Evolutionary conservation across 345 rosid species (phyloP), one percentile per base, ranked within the genome.

Genomic region (Rhizophora apiculata): DNA sequence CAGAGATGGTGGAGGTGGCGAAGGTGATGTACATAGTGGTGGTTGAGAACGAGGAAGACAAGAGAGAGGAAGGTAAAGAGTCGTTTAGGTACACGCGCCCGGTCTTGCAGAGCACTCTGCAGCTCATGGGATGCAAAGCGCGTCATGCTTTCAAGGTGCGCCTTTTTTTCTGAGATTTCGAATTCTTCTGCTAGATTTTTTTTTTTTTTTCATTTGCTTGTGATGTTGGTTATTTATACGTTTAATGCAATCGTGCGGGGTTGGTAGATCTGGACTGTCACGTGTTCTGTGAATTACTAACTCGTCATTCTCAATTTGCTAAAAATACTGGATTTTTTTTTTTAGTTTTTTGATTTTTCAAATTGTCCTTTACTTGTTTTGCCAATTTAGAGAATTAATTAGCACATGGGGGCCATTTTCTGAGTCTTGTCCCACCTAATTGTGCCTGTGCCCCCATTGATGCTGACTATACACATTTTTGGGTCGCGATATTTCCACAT

Each of bases 41-140:
- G 79, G 84, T 87, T 55, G 92, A 94, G 55, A 91, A 94, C 32
- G 89, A 75, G 10, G 82, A 65, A 2, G 87, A 73, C 30, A 82
- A 65, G 73, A 69, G 39, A 67, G 66, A 59, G 82, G 70, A 53
- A n/a, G 80, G 69, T 4, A 84, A 75, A 71, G 89, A 78, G 59
- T 87, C 98, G 65, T 95, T 90, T 57, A 80, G 96, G 10, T 95
- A 90, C 63, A 86, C 98, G 69, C 96, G 98, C 67, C 79, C 97
- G 43, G 92, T 90, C 84, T 79, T 95, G 74, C 99, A 92, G 80
- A 88, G 96, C 53, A 85, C 97, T 77, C 92, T 95, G 69, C 98
- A 92, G 76, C 91, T 95, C 53, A 95, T 95, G 91, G 99, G 98
- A 29, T 95, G 99, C 81, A 95, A 95, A 79, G 85, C 99, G 15